These are phyloP conservation scores for Discostella pseudostelligera DNA, from an alignment of 108 stramenopile genomes.

Conservation along the genomic window DNA sequence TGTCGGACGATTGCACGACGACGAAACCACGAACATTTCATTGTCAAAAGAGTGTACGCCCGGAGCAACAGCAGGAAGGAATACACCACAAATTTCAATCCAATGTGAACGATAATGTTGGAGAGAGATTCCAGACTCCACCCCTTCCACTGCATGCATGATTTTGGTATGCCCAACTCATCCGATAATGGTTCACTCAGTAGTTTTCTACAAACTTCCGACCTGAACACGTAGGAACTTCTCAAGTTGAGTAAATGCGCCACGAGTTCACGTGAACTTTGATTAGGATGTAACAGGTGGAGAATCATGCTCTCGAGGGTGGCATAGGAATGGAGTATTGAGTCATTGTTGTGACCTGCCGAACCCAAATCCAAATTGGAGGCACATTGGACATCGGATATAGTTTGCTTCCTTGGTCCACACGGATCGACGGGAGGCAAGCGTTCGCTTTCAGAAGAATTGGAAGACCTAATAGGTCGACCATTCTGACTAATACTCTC, in stretches of 20 bases:
- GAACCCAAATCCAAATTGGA: not conserved
- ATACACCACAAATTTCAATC: constrained; percentile 14
- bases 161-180: constrained; percentile 55
- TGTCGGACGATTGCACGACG: constrained; percentile 44
- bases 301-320: constrained; percentile 47
- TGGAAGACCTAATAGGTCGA: constrained; percentile 32
- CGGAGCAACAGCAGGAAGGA: constrained; percentile 46
- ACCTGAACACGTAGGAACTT: constrained; percentile 42
- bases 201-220: constrained; percentile 61
- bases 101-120: not conserved
- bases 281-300: constrained; percentile 56
- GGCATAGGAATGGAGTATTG: constrained; percentile 48
- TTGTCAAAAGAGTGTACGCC: constrained; percentile 47
- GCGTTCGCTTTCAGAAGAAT: not conserved
- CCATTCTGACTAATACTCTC: constrained; percentile 9
- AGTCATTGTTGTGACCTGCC: constrained; percentile 22
- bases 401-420: constrained; percentile 53
- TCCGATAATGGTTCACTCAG: constrained; percentile 74
- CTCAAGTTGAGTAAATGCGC: constrained; percentile 60
- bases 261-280: constrained; percentile 63
- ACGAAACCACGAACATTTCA: constrained; percentile 36
- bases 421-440: constrained; percentile 73
- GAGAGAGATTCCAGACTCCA: constrained; percentile 9
- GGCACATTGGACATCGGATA: not conserved
- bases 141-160: constrained; percentile 30